Conservation (phyloP, 1,284 basidiomycete genomes). For the Boletus calvinii region DNA sequence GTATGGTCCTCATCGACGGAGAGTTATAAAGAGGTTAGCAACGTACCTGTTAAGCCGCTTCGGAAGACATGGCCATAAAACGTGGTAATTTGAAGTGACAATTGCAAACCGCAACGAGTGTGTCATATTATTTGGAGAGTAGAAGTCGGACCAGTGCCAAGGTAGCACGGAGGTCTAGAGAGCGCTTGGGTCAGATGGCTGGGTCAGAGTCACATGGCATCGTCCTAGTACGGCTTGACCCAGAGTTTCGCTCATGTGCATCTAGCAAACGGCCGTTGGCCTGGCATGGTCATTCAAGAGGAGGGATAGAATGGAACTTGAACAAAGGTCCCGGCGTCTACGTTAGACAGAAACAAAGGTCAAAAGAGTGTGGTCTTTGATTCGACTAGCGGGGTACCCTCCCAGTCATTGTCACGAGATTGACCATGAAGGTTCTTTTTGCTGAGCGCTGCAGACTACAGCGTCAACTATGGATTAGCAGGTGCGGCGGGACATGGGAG, state of each 20-base stretch:
- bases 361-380: neutral
- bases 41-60: too few species aligned
- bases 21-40: too few species aligned
- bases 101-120: neutral
- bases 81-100: too few species aligned
- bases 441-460: too few species aligned
- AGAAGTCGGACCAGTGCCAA: neutral
- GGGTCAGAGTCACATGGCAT: neutral
- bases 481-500: too few species aligned
- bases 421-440: neutral
- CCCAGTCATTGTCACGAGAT: constrained; percentile 8
- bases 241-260: neutral
- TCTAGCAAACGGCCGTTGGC: too few species aligned
- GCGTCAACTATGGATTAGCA: too few species aligned
- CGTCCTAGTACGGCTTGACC: neutral
- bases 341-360: neutral
- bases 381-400: constrained; percentile 11
- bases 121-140: neutral
- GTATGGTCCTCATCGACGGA: neutral
- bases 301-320: neutral
- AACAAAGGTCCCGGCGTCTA: too few species aligned
- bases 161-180: neutral
- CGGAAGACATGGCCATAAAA: too few species aligned
- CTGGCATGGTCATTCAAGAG: neutral
- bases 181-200: neutral